Evolutionary conservation across 2,329 filamentous ascomycete genomes (phyloP).

Genomic region (Chrysoporthe puriensis): DNA sequence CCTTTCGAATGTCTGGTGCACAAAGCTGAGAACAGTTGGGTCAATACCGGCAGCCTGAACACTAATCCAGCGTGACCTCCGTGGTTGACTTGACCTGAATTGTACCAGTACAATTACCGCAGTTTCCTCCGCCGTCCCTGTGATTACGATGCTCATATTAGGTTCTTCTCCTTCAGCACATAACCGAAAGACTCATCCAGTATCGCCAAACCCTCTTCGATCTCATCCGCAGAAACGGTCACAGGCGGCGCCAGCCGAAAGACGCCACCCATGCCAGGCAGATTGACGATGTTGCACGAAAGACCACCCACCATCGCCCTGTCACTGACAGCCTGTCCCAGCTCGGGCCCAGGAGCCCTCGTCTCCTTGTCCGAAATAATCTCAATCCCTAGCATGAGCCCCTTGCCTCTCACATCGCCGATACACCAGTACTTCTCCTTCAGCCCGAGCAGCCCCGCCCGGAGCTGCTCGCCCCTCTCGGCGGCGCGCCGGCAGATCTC

Average conservation of each 20-base stretch:
- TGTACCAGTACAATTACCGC: no score
- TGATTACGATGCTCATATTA: background rate
- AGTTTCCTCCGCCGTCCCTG: no score
- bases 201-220: slow-evolving; percentile 50
- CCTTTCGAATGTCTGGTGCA: no score
- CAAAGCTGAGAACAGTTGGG: no score
- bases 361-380: slow-evolving; percentile 50
- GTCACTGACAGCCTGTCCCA: slow-evolving; percentile 48
- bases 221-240: slow-evolving; percentile 49
- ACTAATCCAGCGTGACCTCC: no score
- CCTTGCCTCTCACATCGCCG: slow-evolving; percentile 55
- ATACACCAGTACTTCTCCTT: slow-evolving; percentile 56
- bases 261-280: slow-evolving; percentile 51
- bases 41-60: no score
- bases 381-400: slow-evolving; percentile 54
- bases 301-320: slow-evolving; percentile 50
- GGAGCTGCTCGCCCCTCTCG: slow-evolving; percentile 47
- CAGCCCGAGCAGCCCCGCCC: slow-evolving; percentile 46
- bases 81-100: no score
- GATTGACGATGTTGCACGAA: slow-evolving; percentile 53
- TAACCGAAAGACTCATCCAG: slow-evolving; percentile 52
- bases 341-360: slow-evolving; percentile 46
- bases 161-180: slow-evolving; percentile 31
- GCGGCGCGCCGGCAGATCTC: slow-evolving; percentile 45
- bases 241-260: slow-evolving; percentile 56